Base-by-base conservation (phyloP, 805 yeast species). In the Nakazawaea ambrosiae region DNA sequence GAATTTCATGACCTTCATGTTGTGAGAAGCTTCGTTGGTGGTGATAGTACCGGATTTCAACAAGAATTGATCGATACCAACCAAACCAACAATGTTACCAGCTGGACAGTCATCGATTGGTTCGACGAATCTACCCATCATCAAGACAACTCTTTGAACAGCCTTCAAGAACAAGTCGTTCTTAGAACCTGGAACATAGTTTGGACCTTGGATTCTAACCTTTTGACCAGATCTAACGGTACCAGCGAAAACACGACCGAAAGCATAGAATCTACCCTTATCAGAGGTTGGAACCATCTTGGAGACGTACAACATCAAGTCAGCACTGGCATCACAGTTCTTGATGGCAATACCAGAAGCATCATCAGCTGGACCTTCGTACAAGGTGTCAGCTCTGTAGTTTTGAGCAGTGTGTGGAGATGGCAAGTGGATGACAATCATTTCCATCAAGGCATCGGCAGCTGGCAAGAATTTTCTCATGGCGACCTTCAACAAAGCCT, bases 231-330 rank as follows among this genome's bases (percentile, higher is more conserved):
- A 86, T 69, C 73, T 85, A 63, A 92, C 97, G 62, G 97, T 90
- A 88, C 98, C 98, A 58, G 97, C 85, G 78, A 90, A 90, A 67
- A 90, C 97, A 81, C 98, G 92, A 73, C 98, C 98, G 77, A 90
- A 92, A 65, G 98, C 98, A 83, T 88, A 90, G 95, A 90, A 90
- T 78, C 98, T 88, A 81, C 98, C 98, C 80, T 90, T 92, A 73
- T 90, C 98, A 58, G 97, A 90, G 67, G 98, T 90, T 73, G 98
- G 98, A 57, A 90, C 97, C 98, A 90, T 90, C 96, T 90, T 90
- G 73, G 97, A 92, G 63, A 90, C 92, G 88, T 90, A 90, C 65
- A 90, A 80, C 98, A 90, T 90, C 65, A 90, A 83, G 66, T 90
- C 97, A 59, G 95, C 96, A 62, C 70, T 81, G 64, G 97, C 96